Percentiles rank a stretch among this genome's conserved stretches.
Conservation (phyloP, 2,329 filamentous ascomycete species). For the Aspergillus neoniger region DNA sequence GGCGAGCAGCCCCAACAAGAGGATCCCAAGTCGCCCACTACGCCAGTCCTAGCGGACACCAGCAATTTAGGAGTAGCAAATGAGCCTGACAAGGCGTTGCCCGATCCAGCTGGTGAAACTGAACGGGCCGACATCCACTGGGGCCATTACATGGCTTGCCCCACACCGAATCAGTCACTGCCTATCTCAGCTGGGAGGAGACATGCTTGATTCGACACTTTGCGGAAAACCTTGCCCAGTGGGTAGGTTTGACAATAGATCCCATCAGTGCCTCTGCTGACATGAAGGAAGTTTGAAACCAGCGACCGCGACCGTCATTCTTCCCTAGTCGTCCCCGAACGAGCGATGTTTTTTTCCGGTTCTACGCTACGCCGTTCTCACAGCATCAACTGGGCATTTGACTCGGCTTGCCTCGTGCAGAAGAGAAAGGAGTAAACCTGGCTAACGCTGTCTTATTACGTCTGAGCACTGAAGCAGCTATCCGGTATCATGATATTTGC, state of each 20-base stretch:
- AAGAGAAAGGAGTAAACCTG: background rate
- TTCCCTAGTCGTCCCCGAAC: constrained; percentile 4
- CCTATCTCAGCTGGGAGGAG: constrained; percentile 10
- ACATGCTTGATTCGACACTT: constrained; percentile 11
- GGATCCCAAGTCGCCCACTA: too few species aligned
- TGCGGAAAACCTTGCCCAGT: constrained; percentile 3
- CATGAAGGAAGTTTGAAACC: background rate
- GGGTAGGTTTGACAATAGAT: background rate
- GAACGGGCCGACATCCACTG: background rate
- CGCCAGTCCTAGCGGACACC: too few species aligned
- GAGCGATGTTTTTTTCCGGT: constrained; percentile 9
- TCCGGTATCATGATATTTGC: constrained; percentile 5
- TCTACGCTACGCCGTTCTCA: constrained; percentile 9
- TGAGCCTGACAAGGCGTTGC: too few species aligned
- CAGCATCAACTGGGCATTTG: constrained; percentile 11
- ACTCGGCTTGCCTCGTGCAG: background rate
- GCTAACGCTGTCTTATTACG: background rate
- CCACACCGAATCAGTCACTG: constrained; percentile 2
- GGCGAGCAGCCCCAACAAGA: too few species aligned
- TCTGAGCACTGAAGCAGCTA: background rate
- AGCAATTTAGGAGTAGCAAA: too few species aligned
- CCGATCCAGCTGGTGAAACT: too few species aligned
- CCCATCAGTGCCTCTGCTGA: background rate
- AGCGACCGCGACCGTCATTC: constrained; percentile 14
- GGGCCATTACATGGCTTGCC: constrained; percentile 8